Percentiles rank a stretch among this genome's conserved stretches.
These are phyloP conservation scores for Cryomyces antarcticus DNA, from an alignment of 495 filamentous ascomycete species.

Conservation along the genomic window DNA sequence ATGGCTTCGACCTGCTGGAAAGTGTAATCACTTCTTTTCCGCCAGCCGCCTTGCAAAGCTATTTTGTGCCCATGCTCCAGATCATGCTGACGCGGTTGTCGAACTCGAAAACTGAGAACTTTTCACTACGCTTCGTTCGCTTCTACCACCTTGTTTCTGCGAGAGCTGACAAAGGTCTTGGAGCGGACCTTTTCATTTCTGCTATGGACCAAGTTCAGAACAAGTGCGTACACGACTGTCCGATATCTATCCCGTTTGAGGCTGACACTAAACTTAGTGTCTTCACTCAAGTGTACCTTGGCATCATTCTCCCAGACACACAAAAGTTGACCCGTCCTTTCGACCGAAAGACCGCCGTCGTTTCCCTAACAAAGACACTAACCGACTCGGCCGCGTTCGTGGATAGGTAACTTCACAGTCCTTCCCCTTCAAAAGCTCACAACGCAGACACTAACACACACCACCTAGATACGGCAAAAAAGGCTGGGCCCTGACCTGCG, in stretches of 20 bases:
- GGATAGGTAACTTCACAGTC: slow-evolving; percentile 25
- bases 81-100: slow-evolving; percentile 72
- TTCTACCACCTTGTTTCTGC: slow-evolving; percentile 85
- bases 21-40: slow-evolving; percentile 49
- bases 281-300: slow-evolving; percentile 67
- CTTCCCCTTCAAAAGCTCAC: neutral
- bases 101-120: slow-evolving; percentile 52
- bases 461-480: slow-evolving; percentile 32
- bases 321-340: slow-evolving; percentile 65
- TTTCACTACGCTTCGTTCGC: slow-evolving; percentile 63
- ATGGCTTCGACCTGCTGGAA: slow-evolving; percentile 81
- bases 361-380: slow-evolving; percentile 79
- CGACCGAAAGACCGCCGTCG: slow-evolving; percentile 83
- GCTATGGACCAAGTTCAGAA: slow-evolving; percentile 62
- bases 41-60: slow-evolving; percentile 50
- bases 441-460: neutral
- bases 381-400: slow-evolving; percentile 66
- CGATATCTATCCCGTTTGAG: no score
- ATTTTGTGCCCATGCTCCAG: slow-evolving; percentile 59
- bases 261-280: slow-evolving; percentile 24
- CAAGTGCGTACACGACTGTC: slow-evolving; percentile 24
- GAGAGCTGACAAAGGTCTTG: slow-evolving; percentile 52
- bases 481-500: slow-evolving; percentile 74
- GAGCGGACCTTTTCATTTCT: slow-evolving; percentile 72
- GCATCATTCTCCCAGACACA: slow-evolving; percentile 70